Evolutionary conservation across 345 rosid genomes (phyloP), one percentile per base, ranked within the genome.

Genomic region (Lepidium didymum): DNA sequence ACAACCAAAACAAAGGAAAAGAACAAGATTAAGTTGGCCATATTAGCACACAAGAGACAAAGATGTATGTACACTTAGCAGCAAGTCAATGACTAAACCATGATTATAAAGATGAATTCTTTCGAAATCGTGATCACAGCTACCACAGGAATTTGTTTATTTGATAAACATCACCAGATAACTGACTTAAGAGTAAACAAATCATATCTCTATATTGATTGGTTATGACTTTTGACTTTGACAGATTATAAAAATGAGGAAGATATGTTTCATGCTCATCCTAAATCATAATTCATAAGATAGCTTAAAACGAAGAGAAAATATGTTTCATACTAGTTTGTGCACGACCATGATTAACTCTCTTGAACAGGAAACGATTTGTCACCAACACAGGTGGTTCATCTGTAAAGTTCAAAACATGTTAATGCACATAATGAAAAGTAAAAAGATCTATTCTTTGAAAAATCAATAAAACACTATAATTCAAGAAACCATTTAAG

Each of bases 111-210:
- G 45, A 67, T 7, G 45, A 21, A 5, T 43, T 36, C 40, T 10
- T 15, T 18, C 12, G 41, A 53, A 25, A 57, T 29, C 47, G 29
- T 68, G 29, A 43, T 54, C 71, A n/a, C 15, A 54, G 10, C 19
- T 9, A 10, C 10, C 56, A 56, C 8, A 25, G 1, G 9, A 12
- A 38, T 19, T 19, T 8, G 31, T 27, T 25, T 25, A 21, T 25
- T 25, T 25, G 1, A 19, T 68, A 46, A 51, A 41, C 36, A 60
- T 62, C 56, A 11, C 23, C 40, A 53, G 2, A 62, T 8, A 54
- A 63, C 25, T 71, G 75, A 63, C 69, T 1, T 44, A 63, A 37
- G 42, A 63, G 16, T 71, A 71, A 63, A 71, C 27, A 71, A 45
- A 45, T 55, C 56, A 36, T 7, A 62, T 3, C 3, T 54, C 35